phyloP scores from a whole-genome alignment of 75 land plant genomes.

The Pinus tabuliformis region DNA sequence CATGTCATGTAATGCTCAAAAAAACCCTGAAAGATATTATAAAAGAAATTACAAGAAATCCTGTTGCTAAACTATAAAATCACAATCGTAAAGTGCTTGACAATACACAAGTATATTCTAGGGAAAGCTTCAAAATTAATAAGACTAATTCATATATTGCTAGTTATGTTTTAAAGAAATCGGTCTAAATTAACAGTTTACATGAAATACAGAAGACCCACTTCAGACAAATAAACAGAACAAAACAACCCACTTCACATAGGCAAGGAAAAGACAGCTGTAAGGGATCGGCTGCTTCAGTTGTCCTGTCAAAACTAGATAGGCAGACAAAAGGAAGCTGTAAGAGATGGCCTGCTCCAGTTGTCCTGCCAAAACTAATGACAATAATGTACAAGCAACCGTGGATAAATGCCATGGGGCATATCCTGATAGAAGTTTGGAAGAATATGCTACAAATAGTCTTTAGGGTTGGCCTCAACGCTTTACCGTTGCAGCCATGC shows the following conservation, averaged over 20 bases:
- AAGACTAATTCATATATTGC: not conserved
- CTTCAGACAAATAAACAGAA: not conserved
- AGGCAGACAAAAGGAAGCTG: not conserved
- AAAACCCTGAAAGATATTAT: too few species aligned
- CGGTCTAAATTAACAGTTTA: not conserved
- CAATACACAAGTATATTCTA: too few species aligned
- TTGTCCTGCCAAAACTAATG: not conserved
- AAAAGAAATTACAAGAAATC: too few species aligned
- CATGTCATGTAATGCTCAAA: too few species aligned
- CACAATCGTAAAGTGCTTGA: too few species aligned
- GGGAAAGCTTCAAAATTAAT: too few species aligned
- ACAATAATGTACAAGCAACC: not conserved
- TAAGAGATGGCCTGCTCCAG: not conserved
- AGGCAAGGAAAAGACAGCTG: not conserved
- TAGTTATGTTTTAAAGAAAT: not conserved
- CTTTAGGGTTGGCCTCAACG: not conserved
- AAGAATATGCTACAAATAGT: not conserved
- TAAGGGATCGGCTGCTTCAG: not conserved
- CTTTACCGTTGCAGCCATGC: not conserved
- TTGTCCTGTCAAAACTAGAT: not conserved
- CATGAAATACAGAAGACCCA: not conserved
- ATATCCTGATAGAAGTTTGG: not conserved
- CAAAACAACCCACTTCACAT: not conserved
- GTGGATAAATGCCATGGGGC: not conserved
- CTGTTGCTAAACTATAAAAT: too few species aligned